Percentiles rank a stretch among this genome's conserved stretches.
phyloP scores from a whole-genome alignment of 164 flowering plant genomes.

The Saururus chinensis region DNA sequence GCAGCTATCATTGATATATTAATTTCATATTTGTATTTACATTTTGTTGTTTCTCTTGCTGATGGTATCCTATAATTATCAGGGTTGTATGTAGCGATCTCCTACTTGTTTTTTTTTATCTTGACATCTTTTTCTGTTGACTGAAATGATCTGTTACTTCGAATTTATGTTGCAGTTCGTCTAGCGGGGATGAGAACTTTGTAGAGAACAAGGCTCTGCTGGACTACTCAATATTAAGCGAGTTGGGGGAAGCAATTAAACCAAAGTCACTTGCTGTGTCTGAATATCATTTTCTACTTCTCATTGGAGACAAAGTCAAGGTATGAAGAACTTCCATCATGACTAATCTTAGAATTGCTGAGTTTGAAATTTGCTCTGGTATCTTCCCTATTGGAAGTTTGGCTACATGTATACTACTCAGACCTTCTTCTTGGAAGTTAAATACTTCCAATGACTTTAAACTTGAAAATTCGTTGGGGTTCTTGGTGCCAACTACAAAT shows the following conservation, averaged over 20 bases:
- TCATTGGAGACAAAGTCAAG: conserved; percentile 88
- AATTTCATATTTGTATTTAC: not conserved
- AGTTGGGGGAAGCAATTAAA: conserved; percentile 57
- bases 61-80: too few species aligned
- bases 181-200: conserved; percentile 91
- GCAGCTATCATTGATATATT: not conserved
- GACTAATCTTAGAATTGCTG: not conserved
- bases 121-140: too few species aligned
- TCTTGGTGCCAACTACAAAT: too few species aligned
- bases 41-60: not conserved
- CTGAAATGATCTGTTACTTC: too few species aligned
- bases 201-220: conserved; percentile 97
- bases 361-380: not conserved
- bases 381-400: too few species aligned
- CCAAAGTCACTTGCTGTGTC: conserved; percentile 90
- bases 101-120: too few species aligned
- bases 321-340: conserved; percentile 24
- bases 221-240: conserved; percentile 65
- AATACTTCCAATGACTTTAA: too few species aligned
- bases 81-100: too few species aligned
- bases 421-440: too few species aligned
- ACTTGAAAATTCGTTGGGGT: too few species aligned
- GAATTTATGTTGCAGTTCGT: conserved; percentile 3
- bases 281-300: conserved; percentile 91
- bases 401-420: too few species aligned